phyloP scores from a whole-genome alignment of 148 eudicot genomes.

The Vaccinium myrtillus region DNA sequence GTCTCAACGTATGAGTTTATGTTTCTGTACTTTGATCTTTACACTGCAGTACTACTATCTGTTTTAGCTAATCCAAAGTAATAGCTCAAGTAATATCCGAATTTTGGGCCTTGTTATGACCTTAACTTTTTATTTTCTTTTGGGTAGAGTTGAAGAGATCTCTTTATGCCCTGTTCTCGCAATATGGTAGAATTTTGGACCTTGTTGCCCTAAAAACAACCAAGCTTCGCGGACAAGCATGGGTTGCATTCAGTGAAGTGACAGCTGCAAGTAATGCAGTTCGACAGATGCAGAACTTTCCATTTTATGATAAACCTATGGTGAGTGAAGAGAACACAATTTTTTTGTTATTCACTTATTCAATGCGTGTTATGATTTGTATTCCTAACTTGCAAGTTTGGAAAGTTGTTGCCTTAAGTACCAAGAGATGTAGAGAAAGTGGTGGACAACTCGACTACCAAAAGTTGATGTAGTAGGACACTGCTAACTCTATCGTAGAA shows the following conservation, averaged over 20 bases:
- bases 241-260: slow-evolving; percentile 95
- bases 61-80: neutral
- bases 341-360: neutral
- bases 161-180: slow-evolving; percentile 90
- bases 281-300: slow-evolving; percentile 95
- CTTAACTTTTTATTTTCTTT: slow-evolving; percentile 14
- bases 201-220: slow-evolving; percentile 81
- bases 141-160: slow-evolving; percentile 96
- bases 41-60: neutral
- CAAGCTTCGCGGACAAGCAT: slow-evolving; percentile 96
- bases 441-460: neutral
- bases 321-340: slow-evolving; percentile 33
- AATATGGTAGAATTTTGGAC: slow-evolving; percentile 94
- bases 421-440: neutral
- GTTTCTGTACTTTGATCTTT: neutral
- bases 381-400: neutral
- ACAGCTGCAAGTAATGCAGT: slow-evolving; percentile 98
- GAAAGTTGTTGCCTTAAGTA: neutral
- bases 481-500: neutral
- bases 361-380: neutral
- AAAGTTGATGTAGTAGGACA: neutral
- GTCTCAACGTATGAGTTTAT: neutral
- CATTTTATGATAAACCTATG: slow-evolving; percentile 91
- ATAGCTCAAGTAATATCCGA: neutral
- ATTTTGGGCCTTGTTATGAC: neutral